phyloP scores from a whole-genome alignment of 2,329 filamentous ascomycete species.

The Fusarium sp. region DNA sequence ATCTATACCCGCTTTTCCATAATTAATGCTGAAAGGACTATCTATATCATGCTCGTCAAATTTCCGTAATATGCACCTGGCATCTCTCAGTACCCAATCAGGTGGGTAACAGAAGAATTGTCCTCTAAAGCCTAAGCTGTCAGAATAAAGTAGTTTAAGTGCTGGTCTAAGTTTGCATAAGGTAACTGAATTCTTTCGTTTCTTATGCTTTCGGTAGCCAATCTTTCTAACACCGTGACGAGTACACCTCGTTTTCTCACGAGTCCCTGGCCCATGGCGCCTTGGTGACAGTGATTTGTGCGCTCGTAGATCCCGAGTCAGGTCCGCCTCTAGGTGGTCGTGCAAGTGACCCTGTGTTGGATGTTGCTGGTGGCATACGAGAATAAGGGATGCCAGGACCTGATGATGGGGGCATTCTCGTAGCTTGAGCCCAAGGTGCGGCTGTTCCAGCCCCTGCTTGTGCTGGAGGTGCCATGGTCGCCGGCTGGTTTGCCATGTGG shows the following conservation, averaged over 20 bases:
- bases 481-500: constrained; percentile 69
- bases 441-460: constrained; percentile 51
- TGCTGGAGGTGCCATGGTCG: constrained; percentile 39
- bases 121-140: neutral
- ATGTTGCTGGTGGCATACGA: constrained; percentile 48
- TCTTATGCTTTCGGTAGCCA: neutral
- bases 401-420: constrained; percentile 52
- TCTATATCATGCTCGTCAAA: constrained; percentile 10
- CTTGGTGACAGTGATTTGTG: constrained; percentile 57
- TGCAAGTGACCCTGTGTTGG: constrained; percentile 44
- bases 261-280: constrained; percentile 59
- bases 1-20: constrained; percentile 49
- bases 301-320: constrained; percentile 49
- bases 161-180: neutral
- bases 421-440: constrained; percentile 59
- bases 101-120: neutral
- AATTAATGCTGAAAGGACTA: constrained; percentile 37
- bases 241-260: neutral
- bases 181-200: neutral
- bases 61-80: constrained; percentile 3
- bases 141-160: neutral
- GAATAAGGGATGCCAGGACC: constrained; percentile 56
- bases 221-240: neutral
- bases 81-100: neutral
- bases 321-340: constrained; percentile 36